A percentile compares a stretch with the other conserved stretches of the same genome.
Conservation (phyloP, 352 stramenopile genomes). For the Aphanomyces stellatus region DNA sequence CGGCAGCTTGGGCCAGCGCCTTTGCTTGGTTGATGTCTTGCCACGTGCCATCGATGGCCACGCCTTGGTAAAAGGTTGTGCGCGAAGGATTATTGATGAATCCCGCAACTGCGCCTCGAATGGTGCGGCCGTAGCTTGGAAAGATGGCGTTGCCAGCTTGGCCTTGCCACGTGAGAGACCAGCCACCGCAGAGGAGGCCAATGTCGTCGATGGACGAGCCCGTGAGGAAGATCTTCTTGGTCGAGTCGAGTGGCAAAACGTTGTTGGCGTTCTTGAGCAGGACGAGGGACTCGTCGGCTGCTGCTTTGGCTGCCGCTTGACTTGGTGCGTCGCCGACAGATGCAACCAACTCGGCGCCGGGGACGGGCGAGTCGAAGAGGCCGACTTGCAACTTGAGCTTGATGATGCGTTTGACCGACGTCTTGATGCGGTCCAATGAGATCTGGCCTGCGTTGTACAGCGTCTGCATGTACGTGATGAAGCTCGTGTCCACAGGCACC, state of each 20-base stretch:
- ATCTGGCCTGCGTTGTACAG: slow-evolving; percentile 25
- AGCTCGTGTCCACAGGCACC: slow-evolving; percentile 62
- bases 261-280: slow-evolving; percentile 69
- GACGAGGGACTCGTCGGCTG: slow-evolving; percentile 70
- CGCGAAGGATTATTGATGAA: slow-evolving; percentile 16
- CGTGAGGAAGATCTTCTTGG: slow-evolving; percentile 40
- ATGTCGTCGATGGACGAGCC: slow-evolving; percentile 58
- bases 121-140: slow-evolving; percentile 54
- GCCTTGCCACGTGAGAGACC: slow-evolving; percentile 83
- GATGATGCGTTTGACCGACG: slow-evolving; percentile 52
- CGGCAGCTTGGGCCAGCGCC: slow-evolving; percentile 29
- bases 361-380: slow-evolving; percentile 59
- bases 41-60: slow-evolving; percentile 49
- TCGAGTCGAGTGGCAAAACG: slow-evolving; percentile 30
- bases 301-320: slow-evolving; percentile 39
- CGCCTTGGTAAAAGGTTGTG: slow-evolving; percentile 23
- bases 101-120: slow-evolving; percentile 36
- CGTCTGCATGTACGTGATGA: slow-evolving; percentile 43
- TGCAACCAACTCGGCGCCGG: slow-evolving; percentile 31
- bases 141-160: slow-evolving; percentile 54
- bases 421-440: slow-evolving; percentile 32
- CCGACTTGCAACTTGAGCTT: slow-evolving; percentile 60
- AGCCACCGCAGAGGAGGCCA: slow-evolving; percentile 59
- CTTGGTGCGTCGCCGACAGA: slow-evolving; percentile 47
- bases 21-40: slow-evolving; percentile 46